A percentile compares a stretch with the other conserved stretches of the same genome.
phyloP scores from a whole-genome alignment of 192 early-diverging fungal genomes.

The Pilaira anomala region DNA sequence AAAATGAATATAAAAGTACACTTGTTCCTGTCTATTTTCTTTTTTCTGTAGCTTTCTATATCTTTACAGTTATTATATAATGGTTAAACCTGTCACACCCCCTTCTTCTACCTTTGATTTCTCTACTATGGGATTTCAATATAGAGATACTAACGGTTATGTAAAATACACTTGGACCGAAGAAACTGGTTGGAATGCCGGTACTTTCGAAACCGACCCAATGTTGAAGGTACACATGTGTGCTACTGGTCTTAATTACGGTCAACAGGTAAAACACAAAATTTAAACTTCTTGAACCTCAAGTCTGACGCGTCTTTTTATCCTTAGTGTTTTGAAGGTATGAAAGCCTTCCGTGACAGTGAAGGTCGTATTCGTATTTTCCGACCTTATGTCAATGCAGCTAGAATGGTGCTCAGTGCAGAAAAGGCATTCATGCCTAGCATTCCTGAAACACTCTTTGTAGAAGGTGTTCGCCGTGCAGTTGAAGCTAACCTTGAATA shows the following conservation, averaged over 20 bases:
- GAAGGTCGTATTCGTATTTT: slow-evolving; percentile 70
- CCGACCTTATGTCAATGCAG: slow-evolving; percentile 67
- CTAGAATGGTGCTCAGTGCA: slow-evolving; percentile 55
- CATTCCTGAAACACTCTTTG: slow-evolving; percentile 59
- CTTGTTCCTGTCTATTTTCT: not conserved
- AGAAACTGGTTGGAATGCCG: slow-evolving; percentile 57
- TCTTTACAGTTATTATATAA: not conserved
- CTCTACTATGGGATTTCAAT: slow-evolving; percentile 64
- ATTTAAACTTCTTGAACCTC: not conserved
- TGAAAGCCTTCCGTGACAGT: slow-evolving; percentile 71
- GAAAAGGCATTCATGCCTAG: slow-evolving; percentile 55
- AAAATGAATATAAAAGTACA: not conserved
- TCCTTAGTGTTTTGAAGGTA: slow-evolving; percentile 70
- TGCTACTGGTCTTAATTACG: slow-evolving; percentile 68
- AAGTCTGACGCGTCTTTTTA: not conserved
- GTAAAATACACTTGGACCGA: slow-evolving; percentile 61
- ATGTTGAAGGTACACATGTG: slow-evolving; percentile 63
- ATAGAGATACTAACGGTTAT: slow-evolving; percentile 59
- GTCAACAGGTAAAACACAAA: slow-evolving; percentile 53
- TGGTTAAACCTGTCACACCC: slow-evolving; percentile 17
- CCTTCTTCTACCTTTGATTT: slow-evolving; percentile 56
- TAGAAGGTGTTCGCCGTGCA: slow-evolving; percentile 52
- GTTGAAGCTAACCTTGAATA: slow-evolving; percentile 66
- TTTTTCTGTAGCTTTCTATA: not conserved
- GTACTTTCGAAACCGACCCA: slow-evolving; percentile 51